Base-by-base conservation (phyloP, 2,329 filamentous ascomycete species). In the Phialemoniopsis sp. region DNA sequence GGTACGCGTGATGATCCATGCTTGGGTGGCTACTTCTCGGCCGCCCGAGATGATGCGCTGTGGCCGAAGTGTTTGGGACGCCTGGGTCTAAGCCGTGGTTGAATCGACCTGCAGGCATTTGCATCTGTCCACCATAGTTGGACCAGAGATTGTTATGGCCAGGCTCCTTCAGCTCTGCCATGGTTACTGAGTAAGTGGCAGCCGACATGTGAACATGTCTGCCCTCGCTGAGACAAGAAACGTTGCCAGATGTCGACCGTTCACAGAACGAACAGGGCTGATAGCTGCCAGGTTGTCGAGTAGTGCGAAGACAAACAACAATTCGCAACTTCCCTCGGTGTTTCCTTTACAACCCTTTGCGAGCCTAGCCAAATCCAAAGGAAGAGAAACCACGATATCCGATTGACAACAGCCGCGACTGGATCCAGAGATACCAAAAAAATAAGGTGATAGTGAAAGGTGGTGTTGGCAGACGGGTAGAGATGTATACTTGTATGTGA, bases 91-190 rank as follows among this genome's bases (percentile, higher is more conserved):
- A 66, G 46, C 63, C 58, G 52, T 67, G 70, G 46, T 69, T 64
- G 47, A 70, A 72, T 46, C 75, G 70, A 34, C 57, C 55, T 47
- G 62, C 65, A 39, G 72, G 61, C 57, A 80, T 65, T 49, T 75
- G 73, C 46, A 78, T 68, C 41, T 72, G 68, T 45, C 65, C 66
- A 47, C 67, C 69, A 60, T 80, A 80, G 63, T 67, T 75, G 51
- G 73, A 66, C 76, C 76, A 80, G 51, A 80, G 61, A 59, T 67
- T 70, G 52, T 70, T 66, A 60, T 78, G 76, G 57, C 70, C 62
- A 55, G 73, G 64, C 62, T 80, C 76, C 70, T 78, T 78, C 66
- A 80, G 59, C 59, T 80, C 76, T 72, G 76, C 73, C 76, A 80
- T 80, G 58, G 69, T 76, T 57, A 72, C 70, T 66, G 75, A 72